phyloP scores from a whole-genome alignment of 352 stramenopile genomes.

The Elongisporangium undulatum region DNA sequence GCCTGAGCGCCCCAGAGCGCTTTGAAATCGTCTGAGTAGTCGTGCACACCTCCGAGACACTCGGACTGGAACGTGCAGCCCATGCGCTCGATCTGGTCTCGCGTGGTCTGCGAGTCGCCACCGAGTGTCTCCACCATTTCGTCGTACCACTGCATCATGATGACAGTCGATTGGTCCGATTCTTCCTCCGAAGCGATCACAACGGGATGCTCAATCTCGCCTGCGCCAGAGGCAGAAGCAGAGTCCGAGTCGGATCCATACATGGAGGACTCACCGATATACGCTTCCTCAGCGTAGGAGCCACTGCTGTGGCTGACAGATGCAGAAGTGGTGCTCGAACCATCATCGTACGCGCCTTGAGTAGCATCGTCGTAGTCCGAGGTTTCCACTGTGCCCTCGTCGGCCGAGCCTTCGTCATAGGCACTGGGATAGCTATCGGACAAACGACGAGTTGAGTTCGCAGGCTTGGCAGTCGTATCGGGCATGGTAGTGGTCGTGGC shows the following conservation, averaged over 20 bases:
- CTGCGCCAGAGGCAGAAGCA: background rate
- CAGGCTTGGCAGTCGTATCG: background rate
- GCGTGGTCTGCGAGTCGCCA: slow-evolving; percentile 21
- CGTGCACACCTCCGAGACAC: slow-evolving; percentile 33
- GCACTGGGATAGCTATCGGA: background rate
- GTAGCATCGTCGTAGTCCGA: background rate
- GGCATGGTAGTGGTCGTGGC: background rate
- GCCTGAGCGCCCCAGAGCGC: slow-evolving; percentile 27
- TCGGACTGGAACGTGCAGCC: slow-evolving; percentile 44
- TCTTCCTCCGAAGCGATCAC: background rate
- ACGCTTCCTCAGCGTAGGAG: background rate
- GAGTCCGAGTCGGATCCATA: background rate
- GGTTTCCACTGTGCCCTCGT: background rate
- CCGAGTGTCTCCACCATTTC: slow-evolving; percentile 25
- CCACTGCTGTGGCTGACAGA: background rate
- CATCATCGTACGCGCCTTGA: background rate
- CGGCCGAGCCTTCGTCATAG: background rate
- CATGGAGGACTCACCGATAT: background rate
- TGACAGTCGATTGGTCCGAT: slow-evolving; percentile 11
- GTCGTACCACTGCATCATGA: slow-evolving; percentile 35
- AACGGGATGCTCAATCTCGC: background rate
- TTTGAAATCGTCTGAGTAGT: slow-evolving; percentile 45
- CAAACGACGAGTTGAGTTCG: background rate
- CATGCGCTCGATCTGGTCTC: slow-evolving; percentile 48
- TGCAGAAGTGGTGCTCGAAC: background rate